These are phyloP conservation scores for Schizochytrium sp. DNA, from an alignment of 108 stramenopile genomes.

Conservation along the genomic window DNA sequence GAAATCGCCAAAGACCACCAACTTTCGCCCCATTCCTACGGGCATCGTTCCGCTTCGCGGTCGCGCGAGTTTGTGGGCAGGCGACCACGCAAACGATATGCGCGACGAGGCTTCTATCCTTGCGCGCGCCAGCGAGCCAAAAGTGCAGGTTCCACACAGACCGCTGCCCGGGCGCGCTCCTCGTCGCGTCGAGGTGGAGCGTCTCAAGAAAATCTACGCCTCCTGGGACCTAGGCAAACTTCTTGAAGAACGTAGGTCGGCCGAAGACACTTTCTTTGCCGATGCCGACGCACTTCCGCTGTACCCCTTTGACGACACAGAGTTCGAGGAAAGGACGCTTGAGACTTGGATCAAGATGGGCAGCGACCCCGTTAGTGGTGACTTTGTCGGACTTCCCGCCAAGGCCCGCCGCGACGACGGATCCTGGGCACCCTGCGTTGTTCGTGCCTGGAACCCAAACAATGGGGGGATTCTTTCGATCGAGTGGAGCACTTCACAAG, in stretches of 20 bases:
- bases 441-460: not conserved
- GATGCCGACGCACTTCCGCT: conserved; percentile 28
- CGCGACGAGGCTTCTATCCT: not conserved
- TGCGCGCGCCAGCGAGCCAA: conserved; percentile 37
- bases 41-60: not conserved
- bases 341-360: conserved; percentile 43
- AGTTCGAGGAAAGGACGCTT: conserved; percentile 34
- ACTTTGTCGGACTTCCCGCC: conserved; percentile 15
- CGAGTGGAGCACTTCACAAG: not conserved
- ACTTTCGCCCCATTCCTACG: not conserved
- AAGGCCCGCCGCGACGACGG: conserved; percentile 4
- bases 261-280: conserved; percentile 14
- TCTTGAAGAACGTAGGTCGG: conserved; percentile 22
- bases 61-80: not conserved
- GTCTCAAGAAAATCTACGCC: conserved; percentile 38
- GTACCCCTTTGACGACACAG: conserved; percentile 42
- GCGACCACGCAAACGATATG: not conserved
- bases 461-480: not conserved
- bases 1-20: not conserved
- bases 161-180: conserved; percentile 47
- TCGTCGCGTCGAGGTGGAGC: conserved; percentile 53
- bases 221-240: conserved; percentile 33
- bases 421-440: not conserved
- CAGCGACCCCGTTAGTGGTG: not conserved
- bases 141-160: conserved; percentile 45